Conservation (phyloP, 768 basidiomycete species). For the Hericium alpestre region DNA sequence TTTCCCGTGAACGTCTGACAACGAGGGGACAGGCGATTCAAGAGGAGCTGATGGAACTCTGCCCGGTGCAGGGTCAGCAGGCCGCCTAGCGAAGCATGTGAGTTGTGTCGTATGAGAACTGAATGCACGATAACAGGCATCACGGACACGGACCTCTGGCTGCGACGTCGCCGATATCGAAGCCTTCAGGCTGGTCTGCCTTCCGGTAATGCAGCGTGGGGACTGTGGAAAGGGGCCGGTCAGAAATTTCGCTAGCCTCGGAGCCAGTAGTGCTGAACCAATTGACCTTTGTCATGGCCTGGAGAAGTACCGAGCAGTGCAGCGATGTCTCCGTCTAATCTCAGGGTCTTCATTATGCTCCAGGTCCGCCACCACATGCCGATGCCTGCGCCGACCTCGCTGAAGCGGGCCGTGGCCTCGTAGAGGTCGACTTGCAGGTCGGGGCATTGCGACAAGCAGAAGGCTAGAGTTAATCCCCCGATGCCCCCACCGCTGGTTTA, state of each 20-base stretch:
- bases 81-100: constrained; percentile 15
- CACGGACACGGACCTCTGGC: constrained; percentile 41
- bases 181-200: constrained; percentile 45
- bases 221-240: constrained; percentile 25
- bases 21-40: constrained; percentile 35
- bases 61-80: constrained; percentile 44
- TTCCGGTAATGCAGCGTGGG: constrained; percentile 46
- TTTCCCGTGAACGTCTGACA: constrained; percentile 43
- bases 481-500: constrained; percentile 18
- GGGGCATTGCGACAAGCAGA: constrained; percentile 17
- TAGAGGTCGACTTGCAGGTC: constrained; percentile 23
- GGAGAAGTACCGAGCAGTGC: constrained; percentile 15
- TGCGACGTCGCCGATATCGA: constrained; percentile 41
- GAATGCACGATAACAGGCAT: not conserved
- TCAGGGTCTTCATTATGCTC: constrained; percentile 17
- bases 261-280: not conserved
- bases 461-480: constrained; percentile 20
- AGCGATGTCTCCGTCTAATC: constrained; percentile 18
- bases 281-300: constrained; percentile 7
- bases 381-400: constrained; percentile 23
- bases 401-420: constrained; percentile 20
- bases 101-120: not conserved
- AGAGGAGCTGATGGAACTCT: constrained; percentile 52
- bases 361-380: constrained; percentile 27
- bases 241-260: not conserved